These are phyloP conservation scores for Cystofilobasidium ferigula DNA, from an alignment of 768 basidiomycete genomes.

Conservation along the genomic window DNA sequence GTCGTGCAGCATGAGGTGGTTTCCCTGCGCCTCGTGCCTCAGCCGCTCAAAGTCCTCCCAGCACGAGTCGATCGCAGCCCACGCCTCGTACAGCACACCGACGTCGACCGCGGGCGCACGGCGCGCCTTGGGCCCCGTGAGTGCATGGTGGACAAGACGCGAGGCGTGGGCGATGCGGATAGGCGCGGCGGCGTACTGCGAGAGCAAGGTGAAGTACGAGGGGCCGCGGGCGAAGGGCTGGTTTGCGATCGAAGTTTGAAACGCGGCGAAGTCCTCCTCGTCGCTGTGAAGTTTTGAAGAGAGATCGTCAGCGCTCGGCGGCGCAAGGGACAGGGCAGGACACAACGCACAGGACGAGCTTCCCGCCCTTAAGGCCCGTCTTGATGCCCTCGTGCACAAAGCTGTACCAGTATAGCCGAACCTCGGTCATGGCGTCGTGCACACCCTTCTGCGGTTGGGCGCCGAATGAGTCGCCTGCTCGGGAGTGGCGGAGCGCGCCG, in stretches of 20 bases:
- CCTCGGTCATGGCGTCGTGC: conserved; percentile 28
- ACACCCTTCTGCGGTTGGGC: conserved; percentile 46
- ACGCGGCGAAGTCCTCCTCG: conserved; percentile 62
- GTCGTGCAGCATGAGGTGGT: conserved; percentile 42
- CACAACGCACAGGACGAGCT: conserved; percentile 58
- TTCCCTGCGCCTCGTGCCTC: conserved; percentile 31
- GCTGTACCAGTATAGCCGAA: conserved; percentile 69
- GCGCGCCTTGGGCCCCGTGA: conserved; percentile 70
- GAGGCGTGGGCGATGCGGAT: conserved; percentile 45
- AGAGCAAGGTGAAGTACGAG: conserved; percentile 25
- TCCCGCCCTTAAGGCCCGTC: conserved; percentile 71
- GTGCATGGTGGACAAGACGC: conserved; percentile 59
- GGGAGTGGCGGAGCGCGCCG: conserved; percentile 38
- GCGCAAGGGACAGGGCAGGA: background rate
- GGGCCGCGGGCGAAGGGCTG: conserved; percentile 41
- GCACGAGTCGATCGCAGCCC: conserved; percentile 66
- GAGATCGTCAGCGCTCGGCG: background rate
- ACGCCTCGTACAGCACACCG: conserved; percentile 60
- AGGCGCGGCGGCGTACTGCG: conserved; percentile 26
- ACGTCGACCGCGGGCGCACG: conserved; percentile 52
- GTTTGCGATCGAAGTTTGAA: conserved; percentile 55
- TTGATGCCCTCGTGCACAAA: conserved; percentile 44
- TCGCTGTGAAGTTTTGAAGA: conserved; percentile 42
- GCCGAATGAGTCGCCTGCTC: conserved; percentile 38
- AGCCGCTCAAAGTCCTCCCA: conserved; percentile 75